These are phyloP conservation scores for Yarrowia sp. DNA, from an alignment of 805 yeast species.

Conservation along the genomic window DNA sequence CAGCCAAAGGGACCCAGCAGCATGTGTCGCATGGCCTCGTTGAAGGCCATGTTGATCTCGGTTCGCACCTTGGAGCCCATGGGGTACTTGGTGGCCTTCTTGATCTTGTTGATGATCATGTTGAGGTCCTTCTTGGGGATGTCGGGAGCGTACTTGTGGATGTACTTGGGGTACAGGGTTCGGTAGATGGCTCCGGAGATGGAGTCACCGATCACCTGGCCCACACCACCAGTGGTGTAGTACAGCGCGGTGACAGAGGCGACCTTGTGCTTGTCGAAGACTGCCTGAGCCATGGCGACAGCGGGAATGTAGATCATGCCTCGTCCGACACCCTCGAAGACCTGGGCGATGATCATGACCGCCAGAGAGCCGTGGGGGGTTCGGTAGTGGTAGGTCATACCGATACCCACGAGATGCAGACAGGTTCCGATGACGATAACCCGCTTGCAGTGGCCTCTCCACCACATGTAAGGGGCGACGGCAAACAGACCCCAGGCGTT, in stretches of 20 bases:
- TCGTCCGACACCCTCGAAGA: constrained; percentile 24
- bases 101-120: constrained; percentile 25
- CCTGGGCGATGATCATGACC: constrained; percentile 23
- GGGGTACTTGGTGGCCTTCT: constrained; percentile 23
- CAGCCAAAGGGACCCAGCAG: constrained; percentile 17
- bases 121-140: constrained; percentile 9
- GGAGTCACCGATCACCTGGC: constrained; percentile 16
- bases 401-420: constrained; percentile 14
- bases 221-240: constrained; percentile 20
- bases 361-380: constrained; percentile 10
- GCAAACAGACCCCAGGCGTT: constrained; percentile 22
- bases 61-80: constrained; percentile 21
- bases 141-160: constrained; percentile 17
- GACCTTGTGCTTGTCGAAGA: constrained; percentile 20
- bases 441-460: constrained; percentile 23
- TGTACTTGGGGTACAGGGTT: constrained; percentile 20
- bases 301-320: constrained; percentile 24
- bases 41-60: constrained; percentile 19
- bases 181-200: constrained; percentile 20
- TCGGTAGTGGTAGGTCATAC: constrained; percentile 22
- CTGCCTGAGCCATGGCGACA: constrained; percentile 25
- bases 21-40: constrained; percentile 22
- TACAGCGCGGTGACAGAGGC: constrained; percentile 19
- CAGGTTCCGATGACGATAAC: constrained; percentile 15
- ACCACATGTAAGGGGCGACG: constrained; percentile 24